Base-by-base conservation (phyloP, 352 stramenopile species). In the Pythium oligandrum region DNA sequence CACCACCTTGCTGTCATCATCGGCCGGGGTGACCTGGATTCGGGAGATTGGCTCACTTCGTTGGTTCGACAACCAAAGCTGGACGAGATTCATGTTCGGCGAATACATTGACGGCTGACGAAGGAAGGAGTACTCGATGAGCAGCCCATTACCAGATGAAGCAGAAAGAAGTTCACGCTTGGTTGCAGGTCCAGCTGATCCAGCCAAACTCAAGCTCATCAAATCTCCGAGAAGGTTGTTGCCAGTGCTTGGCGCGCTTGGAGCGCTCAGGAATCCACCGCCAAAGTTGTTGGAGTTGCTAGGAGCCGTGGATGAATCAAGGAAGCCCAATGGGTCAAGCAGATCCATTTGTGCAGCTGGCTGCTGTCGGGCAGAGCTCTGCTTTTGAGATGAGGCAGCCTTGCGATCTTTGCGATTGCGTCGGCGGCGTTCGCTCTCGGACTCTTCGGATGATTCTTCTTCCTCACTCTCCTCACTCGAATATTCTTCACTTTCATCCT, bases 401-500 rank as follows among this genome's bases (percentile, higher is more conserved):
- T 69, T 75, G 6, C 55, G 55, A 17, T 64, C 61, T 42, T 78
- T 79, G n/a, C 66, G 48, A 37, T 66, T 66, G 65, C 63, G 72
- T 30, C 57, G 65, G 26, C 63, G 64, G 6, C 60, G 66, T 31
- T 83, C 75, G 4, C 75, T 65, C 40, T 71, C 65, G 1, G 57
- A 67, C 7, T 81, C 65, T 34, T 85, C 75, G 0, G 72, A 82
- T 3, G 73, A 86, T 52, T 73, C 73, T 12, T 70, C 71, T 30
- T 78, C 68, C 47, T 74, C 66, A 42, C 51, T 62, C 3, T 65
- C 59, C 17, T 61, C 66, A 4, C 55, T 39, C 26, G 72, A 77
- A 2, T 63, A 85, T 12, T 54, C 65, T 4, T 72, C 67, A 32
- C 70, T 85, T 42, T 73, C 71, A 4, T 48, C 44, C 12, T 60